These are phyloP conservation scores for Epicoccum nigrum DNA, from an alignment of 2,329 filamentous ascomycete genomes.

Conservation along the genomic window DNA sequence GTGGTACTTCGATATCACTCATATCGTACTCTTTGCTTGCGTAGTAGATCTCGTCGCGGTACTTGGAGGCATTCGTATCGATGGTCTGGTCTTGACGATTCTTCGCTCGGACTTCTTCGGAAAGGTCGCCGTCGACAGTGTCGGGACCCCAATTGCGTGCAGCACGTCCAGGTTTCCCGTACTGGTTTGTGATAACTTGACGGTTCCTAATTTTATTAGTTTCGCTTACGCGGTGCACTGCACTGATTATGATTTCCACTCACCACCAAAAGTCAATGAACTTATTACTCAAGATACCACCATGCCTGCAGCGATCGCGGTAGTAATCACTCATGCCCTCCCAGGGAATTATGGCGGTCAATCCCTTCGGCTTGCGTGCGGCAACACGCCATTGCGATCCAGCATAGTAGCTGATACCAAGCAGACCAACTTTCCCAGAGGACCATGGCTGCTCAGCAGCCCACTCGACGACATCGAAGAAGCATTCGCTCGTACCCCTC, in stretches of 20 bases:
- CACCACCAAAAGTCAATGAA: slow-evolving; percentile 63
- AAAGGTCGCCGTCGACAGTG: slow-evolving; percentile 65
- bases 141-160: slow-evolving; percentile 61
- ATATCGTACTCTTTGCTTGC: slow-evolving; percentile 69
- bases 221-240: fast-evolving
- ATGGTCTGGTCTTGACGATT: slow-evolving; percentile 53
- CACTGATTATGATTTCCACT: slow-evolving; percentile 3
- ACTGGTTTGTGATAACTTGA: slow-evolving; percentile 71
- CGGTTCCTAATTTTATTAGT: slow-evolving; percentile 57
- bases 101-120: slow-evolving; percentile 57
- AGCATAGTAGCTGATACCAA: slow-evolving; percentile 61
- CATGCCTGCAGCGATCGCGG: slow-evolving; percentile 52
- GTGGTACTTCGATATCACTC: slow-evolving; percentile 69
- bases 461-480: slow-evolving; percentile 61
- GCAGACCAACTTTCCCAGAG: slow-evolving; percentile 57
- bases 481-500: slow-evolving; percentile 57
- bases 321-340: slow-evolving; percentile 64
- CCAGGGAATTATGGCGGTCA: slow-evolving; percentile 61
- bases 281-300: slow-evolving; percentile 46
- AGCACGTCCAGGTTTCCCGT: slow-evolving; percentile 61
- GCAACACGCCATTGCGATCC: slow-evolving; percentile 63
- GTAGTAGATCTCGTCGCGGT: slow-evolving; percentile 69
- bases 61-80: slow-evolving; percentile 54
- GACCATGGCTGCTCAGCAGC: slow-evolving; percentile 58
- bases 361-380: slow-evolving; percentile 57